Conservation (phyloP, 1,139 yeast species). For the Nakaseomyces nivariensis region DNA sequence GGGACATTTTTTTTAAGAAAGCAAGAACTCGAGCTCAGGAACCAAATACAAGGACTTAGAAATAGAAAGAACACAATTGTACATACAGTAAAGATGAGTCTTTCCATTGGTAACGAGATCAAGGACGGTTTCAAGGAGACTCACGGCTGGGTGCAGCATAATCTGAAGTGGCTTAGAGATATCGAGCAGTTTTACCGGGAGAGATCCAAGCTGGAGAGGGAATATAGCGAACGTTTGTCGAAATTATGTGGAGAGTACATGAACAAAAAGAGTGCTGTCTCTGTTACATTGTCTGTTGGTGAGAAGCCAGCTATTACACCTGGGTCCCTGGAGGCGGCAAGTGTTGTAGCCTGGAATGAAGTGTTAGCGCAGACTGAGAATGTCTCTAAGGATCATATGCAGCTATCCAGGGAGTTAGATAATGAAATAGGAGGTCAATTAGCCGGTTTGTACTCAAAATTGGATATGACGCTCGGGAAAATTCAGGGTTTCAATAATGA, state of each 20-base stretch:
- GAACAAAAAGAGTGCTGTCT: conserved; percentile 61
- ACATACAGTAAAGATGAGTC: conserved; percentile 11
- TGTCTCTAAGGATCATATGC: conserved; percentile 57
- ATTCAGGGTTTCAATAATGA: conserved; percentile 53
- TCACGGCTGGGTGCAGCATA: conserved; percentile 66
- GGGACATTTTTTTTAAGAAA: too few species aligned
- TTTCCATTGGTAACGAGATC: conserved; percentile 55
- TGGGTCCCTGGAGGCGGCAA: conserved; percentile 86
- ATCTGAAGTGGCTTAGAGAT: conserved; percentile 67
- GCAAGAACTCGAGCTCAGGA: too few species aligned
- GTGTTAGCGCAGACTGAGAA: conserved; percentile 76
- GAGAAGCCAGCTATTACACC: conserved; percentile 87
- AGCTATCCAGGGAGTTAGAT: conserved; percentile 54
- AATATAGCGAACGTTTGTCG: conserved; percentile 61
- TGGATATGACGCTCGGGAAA: conserved; percentile 45
- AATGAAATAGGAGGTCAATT: conserved; percentile 57
- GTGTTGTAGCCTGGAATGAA: conserved; percentile 92
- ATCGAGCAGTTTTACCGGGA: conserved; percentile 77
- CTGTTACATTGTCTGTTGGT: conserved; percentile 75
- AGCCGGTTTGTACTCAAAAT: conserved; percentile 42
- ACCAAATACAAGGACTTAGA: too few species aligned
- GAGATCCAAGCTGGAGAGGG: conserved; percentile 71
- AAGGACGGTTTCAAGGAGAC: conserved; percentile 74
- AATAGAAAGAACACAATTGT: too few species aligned
- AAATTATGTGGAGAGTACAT: conserved; percentile 60